Conservation (phyloP, 306 rosid species). For the Trifolium fragiferum region DNA sequence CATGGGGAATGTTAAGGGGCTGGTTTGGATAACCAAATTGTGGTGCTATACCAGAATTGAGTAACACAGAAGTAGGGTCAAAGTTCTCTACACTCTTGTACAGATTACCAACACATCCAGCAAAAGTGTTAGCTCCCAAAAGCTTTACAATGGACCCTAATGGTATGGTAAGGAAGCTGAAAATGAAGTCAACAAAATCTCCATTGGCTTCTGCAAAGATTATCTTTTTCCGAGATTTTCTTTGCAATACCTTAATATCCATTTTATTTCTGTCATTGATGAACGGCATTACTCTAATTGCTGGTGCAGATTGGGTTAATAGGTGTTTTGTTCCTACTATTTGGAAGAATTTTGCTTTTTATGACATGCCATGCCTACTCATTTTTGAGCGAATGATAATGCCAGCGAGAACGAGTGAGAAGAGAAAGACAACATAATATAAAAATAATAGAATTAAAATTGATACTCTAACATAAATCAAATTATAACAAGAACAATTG, state of each 20-base stretch:
- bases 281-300: background rate
- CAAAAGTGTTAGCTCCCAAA: background rate
- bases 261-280: background rate
- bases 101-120: background rate
- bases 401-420: too few species aligned
- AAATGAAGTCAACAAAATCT: background rate
- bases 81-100: background rate
- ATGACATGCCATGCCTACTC: too few species aligned
- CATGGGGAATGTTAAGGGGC: background rate
- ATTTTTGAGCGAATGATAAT: too few species aligned
- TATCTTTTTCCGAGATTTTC: background rate
- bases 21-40: background rate
- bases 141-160: background rate
- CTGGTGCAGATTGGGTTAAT: too few species aligned
- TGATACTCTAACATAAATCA: too few species aligned
- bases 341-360: too few species aligned
- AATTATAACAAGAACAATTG: too few species aligned
- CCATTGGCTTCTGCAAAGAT: background rate
- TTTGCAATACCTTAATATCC: background rate
- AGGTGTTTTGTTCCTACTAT: too few species aligned
- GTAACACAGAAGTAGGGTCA: background rate
- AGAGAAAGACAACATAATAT: too few species aligned
- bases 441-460: too few species aligned
- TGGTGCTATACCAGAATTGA: background rate
- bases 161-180: background rate